Evolutionary conservation across 176 grass and related monocot species (phyloP), one percentile per base, ranked within the genome.

Genomic region (Ananas comosus): DNA sequence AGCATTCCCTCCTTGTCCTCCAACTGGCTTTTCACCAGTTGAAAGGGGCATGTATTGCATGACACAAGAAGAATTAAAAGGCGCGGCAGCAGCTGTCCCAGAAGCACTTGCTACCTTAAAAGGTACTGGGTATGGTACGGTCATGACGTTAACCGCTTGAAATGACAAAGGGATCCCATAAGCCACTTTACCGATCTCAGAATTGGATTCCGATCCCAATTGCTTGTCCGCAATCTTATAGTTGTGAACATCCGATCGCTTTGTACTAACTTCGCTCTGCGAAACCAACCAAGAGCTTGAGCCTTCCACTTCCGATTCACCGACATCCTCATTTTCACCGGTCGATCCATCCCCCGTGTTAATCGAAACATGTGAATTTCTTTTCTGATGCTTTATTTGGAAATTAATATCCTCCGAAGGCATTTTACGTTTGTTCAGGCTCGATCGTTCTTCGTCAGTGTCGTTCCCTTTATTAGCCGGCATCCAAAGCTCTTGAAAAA

Each of bases 301-400:
- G 16, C 84, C 94, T 83, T 99, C 94, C 11, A 86, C 89, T 76
- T 93, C 89, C 18, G 89, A 90, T 48, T 99, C 94, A 18, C 80
- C 87, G 59, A 90, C 89, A 76, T 89, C 94, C 64, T 99, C 94
- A 72, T 99, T 99, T 85, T 99, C 94, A 77, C 89, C 89, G n/a
- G 87, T 85, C 24, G 86, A 99, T 76, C 89, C 89, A 54, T 99
- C 94, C 58, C 87, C 89, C 0, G 84, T 86, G 33, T 80, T 89
- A 82, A 92, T 83, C 63, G 89, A 93, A 68, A 93, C 73, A 49
- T 88, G 94, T 13, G 84, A 71, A 49, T 77, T 83, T 79, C 82
- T 99, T 67, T 71, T 50, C 13, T 75, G 75, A 61, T 81, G 84
- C 50, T 83, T 85, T 72, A 88, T 96, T 76, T 90, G 88, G 70